Base-by-base conservation (phyloP, 1,284 basidiomycete genomes). In the Irpex sp. region DNA sequence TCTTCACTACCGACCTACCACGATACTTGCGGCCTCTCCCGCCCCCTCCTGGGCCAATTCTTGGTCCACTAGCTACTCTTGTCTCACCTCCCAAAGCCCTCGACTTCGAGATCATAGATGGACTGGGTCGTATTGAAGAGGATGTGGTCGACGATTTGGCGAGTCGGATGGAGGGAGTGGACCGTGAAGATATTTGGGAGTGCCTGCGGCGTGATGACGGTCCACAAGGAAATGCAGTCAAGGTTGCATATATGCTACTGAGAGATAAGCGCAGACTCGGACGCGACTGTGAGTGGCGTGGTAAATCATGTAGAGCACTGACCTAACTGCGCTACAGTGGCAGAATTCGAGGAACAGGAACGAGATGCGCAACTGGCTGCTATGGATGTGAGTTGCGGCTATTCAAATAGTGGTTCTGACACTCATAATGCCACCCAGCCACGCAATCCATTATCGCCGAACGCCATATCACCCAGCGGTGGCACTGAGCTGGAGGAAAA, bases 181-280 rank as follows among this genome's bases (percentile, higher is more conserved):
- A 86, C 62, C 86, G 87, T 73, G 89, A 93, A 1, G 92, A 96
- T 68, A 85, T 98, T 4, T 93, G 93, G 90, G 88, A 92, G 63
- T 91, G 89, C 69, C 77, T 98, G 64, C 82, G 89, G 68, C 80
- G 89, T 66, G 90, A 95, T 56, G 93, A 95, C 63, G 90, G 91
- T 0, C 81, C 85, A 57, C 87, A 91, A 68, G 96, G 97, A 51
- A 97, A 98, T 73, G 92, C 95, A 64, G 91, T 98, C 74, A 97
- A 98, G 77, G 96, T 99, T 15, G 96, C 97, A 0, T 99, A 98
- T 75, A 89, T 97, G 85, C 82, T 98, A 1, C 82, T 97, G 61
- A 82, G 95, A 60, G 97, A 98, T 73, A 96, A 97, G 78, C 85
- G 89, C 69, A 81, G 95, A 52, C 85, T 93, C 65, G 86, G 95